phyloP scores from a whole-genome alignment of 345 rosid genomes.

The Stellera chamaejasme region DNA sequence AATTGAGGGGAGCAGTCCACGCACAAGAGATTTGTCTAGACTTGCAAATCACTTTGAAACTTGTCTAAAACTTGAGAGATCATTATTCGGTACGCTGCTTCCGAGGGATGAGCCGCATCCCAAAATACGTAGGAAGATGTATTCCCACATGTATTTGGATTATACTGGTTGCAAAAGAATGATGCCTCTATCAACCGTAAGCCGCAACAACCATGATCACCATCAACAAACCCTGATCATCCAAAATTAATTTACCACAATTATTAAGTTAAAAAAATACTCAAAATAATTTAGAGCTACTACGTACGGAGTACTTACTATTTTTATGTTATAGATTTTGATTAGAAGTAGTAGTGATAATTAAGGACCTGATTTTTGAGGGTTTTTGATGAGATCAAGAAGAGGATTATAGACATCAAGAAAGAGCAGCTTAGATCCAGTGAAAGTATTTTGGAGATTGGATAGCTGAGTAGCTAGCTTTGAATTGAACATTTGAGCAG shows the following conservation, averaged over 20 bases:
- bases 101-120: constrained; percentile 22
- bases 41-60: neutral
- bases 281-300: neutral
- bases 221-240: constrained; percentile 12
- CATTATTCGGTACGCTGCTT: constrained; percentile 9
- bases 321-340: neutral
- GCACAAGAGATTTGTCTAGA: too few species aligned
- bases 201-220: constrained; percentile 18
- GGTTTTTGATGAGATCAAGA: constrained; percentile 10
- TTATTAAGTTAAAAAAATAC: neutral
- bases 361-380: neutral
- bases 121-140: constrained; percentile 13
- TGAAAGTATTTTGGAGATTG: constrained; percentile 4
- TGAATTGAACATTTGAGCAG: constrained; percentile 16
- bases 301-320: too few species aligned
- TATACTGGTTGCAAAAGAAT: constrained; percentile 6
- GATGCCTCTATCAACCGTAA: constrained; percentile 10
- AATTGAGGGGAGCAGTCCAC: too few species aligned
- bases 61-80: neutral
- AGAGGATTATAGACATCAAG: constrained; percentile 20
- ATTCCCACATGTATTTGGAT: constrained; percentile 5
- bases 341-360: too few species aligned
- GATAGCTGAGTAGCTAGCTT: constrained; percentile 11
- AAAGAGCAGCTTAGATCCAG: constrained; percentile 5
- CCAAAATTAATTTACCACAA: neutral